phyloP scores from a whole-genome alignment of 2,329 filamentous ascomycete genomes.

The Colletotrichum filicis region DNA sequence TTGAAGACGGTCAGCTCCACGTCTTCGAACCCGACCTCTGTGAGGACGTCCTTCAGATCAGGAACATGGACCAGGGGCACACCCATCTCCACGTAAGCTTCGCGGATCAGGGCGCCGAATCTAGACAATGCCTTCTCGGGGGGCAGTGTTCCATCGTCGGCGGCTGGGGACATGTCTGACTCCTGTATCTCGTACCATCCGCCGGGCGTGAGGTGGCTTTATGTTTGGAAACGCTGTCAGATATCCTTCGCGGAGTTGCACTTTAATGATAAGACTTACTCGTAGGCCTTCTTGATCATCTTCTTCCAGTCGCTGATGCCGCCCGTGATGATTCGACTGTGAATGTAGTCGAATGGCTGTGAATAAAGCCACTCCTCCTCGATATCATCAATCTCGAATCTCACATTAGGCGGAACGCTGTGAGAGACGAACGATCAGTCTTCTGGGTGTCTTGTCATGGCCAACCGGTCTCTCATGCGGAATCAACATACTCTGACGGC shows the following conservation, averaged over 20 bases:
- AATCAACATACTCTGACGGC: neutral
- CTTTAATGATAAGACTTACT: slow-evolving; percentile 21
- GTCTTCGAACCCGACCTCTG: slow-evolving; percentile 62
- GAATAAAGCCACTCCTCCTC: slow-evolving; percentile 51
- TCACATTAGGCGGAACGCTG: slow-evolving; percentile 55
- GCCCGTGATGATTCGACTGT: slow-evolving; percentile 36
- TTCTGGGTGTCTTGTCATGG: neutral
- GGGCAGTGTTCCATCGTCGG: slow-evolving; percentile 53
- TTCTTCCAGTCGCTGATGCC: neutral
- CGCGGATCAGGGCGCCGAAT: slow-evolving; percentile 42
- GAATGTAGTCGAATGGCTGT: slow-evolving; percentile 42
- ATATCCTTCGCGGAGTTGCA: slow-evolving; percentile 42
- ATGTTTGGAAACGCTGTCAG: neutral
- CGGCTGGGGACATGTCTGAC: slow-evolving; percentile 47
- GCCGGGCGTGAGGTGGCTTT: slow-evolving; percentile 49
- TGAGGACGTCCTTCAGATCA: slow-evolving; percentile 47
- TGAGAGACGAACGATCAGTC: neutral
- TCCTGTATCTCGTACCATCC: slow-evolving; percentile 58
- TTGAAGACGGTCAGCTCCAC: slow-evolving; percentile 58
- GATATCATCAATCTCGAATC: slow-evolving; percentile 55
- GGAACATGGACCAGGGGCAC: slow-evolving; percentile 39
- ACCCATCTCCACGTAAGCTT: slow-evolving; percentile 43
- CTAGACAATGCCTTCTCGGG: slow-evolving; percentile 41
- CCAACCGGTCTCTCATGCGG: slow-evolving; percentile 41
- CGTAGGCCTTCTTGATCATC: neutral